Evolutionary conservation across 805 yeast species (phyloP).

Genomic region (Suhomyces canberraensis): DNA sequence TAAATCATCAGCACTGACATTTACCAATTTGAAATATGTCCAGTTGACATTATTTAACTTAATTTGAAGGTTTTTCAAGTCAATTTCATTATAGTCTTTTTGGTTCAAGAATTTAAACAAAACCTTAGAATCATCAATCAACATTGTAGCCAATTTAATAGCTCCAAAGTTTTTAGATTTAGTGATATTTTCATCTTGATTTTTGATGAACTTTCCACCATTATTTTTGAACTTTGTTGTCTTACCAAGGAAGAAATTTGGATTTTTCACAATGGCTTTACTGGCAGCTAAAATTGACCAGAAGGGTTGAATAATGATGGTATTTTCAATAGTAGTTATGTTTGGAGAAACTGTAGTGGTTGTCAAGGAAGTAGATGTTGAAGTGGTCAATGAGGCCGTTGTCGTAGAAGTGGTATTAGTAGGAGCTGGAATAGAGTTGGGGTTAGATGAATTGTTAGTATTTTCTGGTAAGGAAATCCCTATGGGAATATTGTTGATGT

Average conservation of each 20-base stretch:
- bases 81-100: conserved; percentile 5
- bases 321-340: conserved; percentile 15
- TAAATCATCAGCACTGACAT: conserved; percentile 12
- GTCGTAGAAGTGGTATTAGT: conserved; percentile 9
- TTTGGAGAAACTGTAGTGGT: conserved; percentile 11
- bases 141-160: conserved; percentile 19
- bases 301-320: conserved; percentile 33
- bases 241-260: conserved; percentile 31
- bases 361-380: conserved; percentile 10
- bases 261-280: conserved; percentile 27
- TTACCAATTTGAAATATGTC: conserved; percentile 24
- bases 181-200: neutral
- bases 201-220: conserved; percentile 18
- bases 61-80: conserved; percentile 13
- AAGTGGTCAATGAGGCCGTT: conserved; percentile 8
- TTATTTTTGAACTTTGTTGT: conserved; percentile 21
- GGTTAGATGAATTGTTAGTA: neutral
- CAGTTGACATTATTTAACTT: conserved; percentile 33
- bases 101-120: conserved; percentile 24
- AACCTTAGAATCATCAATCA: conserved; percentile 30
- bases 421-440: neutral
- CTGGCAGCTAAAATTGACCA: conserved; percentile 43
- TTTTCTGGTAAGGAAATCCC: neutral
- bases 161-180: neutral
- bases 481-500: neutral